phyloP scores from a whole-genome alignment of 306 rosid genomes.

The Cotoneaster glaucophyllus region DNA sequence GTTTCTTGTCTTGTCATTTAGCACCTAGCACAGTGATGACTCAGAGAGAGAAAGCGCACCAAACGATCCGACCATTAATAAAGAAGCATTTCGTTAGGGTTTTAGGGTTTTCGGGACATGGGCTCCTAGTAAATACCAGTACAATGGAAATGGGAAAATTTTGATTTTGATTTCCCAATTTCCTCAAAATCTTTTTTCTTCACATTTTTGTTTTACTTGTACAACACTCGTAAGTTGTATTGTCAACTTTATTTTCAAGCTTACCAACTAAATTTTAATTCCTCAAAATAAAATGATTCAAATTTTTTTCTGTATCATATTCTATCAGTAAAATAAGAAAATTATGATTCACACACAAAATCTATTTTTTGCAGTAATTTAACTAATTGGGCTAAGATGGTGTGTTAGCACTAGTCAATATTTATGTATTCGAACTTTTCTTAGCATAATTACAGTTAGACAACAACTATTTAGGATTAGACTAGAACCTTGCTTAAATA shows the following conservation, averaged over 20 bases:
- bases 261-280: background rate
- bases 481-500: background rate
- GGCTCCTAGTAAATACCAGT: conserved; percentile 31
- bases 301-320: too few relatives aligned
- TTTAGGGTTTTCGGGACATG: conserved; percentile 49
- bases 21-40: conserved; percentile 31
- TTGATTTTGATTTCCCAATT: background rate
- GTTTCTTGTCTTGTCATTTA: conserved; percentile 70
- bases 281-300: background rate
- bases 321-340: too few relatives aligned
- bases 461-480: too few relatives aligned
- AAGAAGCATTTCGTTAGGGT: conserved; percentile 32
- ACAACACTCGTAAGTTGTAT: background rate
- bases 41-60: conserved; percentile 15
- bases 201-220: background rate
- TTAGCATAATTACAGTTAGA: background rate
- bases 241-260: background rate
- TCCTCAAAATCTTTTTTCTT: background rate
- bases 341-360: too few relatives aligned
- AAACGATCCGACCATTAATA: conserved; percentile 31
- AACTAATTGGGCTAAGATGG: background rate
- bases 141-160: background rate
- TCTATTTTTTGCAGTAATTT: too few relatives aligned
- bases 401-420: too few relatives aligned
- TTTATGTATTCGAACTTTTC: too few relatives aligned